phyloP scores from a whole-genome alignment of 208 protist genomes.

The Wallacemonas sp. region DNA sequence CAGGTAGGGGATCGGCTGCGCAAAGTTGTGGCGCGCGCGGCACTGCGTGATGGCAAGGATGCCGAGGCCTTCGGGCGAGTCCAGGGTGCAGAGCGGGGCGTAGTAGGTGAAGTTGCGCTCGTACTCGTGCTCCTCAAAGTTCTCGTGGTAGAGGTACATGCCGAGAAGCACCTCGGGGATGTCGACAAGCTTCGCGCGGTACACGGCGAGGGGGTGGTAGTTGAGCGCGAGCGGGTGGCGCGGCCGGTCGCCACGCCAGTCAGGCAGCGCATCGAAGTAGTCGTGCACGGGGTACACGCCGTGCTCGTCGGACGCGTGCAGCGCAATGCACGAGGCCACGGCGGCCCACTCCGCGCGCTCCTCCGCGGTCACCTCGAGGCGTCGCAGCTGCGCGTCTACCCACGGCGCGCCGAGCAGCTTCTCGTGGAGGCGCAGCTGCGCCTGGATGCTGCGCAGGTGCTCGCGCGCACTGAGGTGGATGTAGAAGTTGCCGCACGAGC shows the following conservation, averaged over 20 bases:
- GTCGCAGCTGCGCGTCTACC: conserved; percentile 46
- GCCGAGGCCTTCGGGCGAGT: conserved; percentile 79
- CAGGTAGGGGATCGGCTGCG: conserved; percentile 74
- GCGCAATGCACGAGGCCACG: conserved; percentile 53
- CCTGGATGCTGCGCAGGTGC: conserved; percentile 63
- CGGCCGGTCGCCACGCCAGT: conserved; percentile 64
- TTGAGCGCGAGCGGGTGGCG: conserved; percentile 86
- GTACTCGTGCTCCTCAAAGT: conserved; percentile 81
- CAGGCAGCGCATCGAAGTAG: conserved; percentile 77
- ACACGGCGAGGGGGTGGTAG: conserved; percentile 91
- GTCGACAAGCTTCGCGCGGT: conserved; percentile 83
- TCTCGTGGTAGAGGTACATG: conserved; percentile 77
- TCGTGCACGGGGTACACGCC: conserved; percentile 89
- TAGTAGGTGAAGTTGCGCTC: conserved; percentile 82
- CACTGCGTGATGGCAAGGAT: conserved; percentile 77
- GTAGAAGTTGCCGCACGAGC: conserved; percentile 87
- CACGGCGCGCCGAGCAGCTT: conserved; percentile 46
- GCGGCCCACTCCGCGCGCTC: conserved; percentile 65
- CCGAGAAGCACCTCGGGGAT: conserved; percentile 88
- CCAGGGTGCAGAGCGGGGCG: conserved; percentile 79
- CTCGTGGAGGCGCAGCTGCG: conserved; percentile 53
- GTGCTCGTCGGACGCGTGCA: conserved; percentile 63
- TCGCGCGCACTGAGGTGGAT: conserved; percentile 85
- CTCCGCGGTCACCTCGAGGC: conserved; percentile 61
- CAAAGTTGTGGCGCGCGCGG: conserved; percentile 55